Evolutionary conservation across 2,329 filamentous ascomycete genomes (phyloP).

Genomic region (Scopulariopsis brevicaulis): DNA sequence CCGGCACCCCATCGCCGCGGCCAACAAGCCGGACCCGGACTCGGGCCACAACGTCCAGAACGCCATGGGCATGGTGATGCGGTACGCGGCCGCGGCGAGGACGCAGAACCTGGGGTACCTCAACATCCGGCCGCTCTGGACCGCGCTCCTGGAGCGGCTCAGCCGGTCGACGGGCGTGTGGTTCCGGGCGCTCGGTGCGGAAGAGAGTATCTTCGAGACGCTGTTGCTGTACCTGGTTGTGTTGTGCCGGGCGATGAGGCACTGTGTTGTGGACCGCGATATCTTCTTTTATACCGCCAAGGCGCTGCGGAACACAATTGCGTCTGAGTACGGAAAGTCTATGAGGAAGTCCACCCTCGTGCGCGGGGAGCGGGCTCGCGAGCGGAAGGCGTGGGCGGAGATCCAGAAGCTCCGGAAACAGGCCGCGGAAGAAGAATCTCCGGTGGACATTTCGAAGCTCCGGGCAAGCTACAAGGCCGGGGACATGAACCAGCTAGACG

Average conservation of each 20-base stretch:
- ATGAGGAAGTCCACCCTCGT: background rate
- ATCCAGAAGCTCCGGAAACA: background rate
- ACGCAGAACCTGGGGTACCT: background rate
- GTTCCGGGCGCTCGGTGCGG: background rate
- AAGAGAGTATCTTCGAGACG: background rate
- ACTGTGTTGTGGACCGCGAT: background rate
- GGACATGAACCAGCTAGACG: background rate
- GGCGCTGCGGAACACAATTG: background rate
- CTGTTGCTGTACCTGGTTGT: background rate
- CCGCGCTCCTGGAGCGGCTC: background rate
- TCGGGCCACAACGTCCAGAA: conserved; percentile 2
- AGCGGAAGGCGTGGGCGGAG: background rate
- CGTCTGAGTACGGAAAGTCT: background rate
- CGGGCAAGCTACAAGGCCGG: background rate
- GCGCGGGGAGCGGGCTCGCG: background rate
- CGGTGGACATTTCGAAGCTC: background rate
- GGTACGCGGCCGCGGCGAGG: background rate
- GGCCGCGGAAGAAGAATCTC: background rate
- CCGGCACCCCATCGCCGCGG: background rate
- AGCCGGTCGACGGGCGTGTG: background rate
- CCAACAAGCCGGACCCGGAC: conserved; percentile 1
- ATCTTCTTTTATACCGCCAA: conserved; percentile 3
- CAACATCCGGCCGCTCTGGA: background rate
- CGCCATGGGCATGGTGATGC: conserved; percentile 5
- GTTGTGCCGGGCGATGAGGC: background rate